phyloP scores from a whole-genome alignment of 345 rosid species.

The Citrus mangshanensis region DNA sequence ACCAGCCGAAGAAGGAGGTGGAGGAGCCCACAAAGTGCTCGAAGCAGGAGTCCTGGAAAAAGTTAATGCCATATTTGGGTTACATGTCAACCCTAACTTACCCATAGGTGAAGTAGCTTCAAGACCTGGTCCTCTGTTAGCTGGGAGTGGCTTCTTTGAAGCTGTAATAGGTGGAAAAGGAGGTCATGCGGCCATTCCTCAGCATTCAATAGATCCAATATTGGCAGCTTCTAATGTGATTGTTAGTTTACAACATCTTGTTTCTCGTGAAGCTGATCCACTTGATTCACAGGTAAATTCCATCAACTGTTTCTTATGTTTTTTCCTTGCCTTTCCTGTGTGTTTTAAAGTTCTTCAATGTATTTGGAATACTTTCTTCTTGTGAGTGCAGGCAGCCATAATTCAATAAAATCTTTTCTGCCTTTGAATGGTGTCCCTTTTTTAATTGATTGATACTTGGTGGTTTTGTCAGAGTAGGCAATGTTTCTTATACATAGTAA shows the following conservation, averaged over 20 bases:
- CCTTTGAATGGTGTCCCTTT: not conserved
- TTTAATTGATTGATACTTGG: not conserved
- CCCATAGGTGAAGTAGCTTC: constrained; percentile 58
- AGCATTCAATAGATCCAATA: constrained; percentile 71
- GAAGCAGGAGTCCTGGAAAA: constrained; percentile 62
- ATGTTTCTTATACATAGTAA: not conserved
- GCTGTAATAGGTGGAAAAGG: constrained; percentile 84
- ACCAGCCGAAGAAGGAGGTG: constrained; percentile 96
- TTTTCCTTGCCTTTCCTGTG: not conserved
- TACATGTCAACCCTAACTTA: constrained; percentile 40
- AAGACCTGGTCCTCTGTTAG: constrained; percentile 69
- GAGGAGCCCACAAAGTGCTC: constrained; percentile 69
- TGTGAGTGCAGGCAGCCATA: not conserved
- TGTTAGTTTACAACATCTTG: constrained; percentile 79
- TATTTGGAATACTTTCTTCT: not conserved
- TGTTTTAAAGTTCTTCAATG: not conserved
- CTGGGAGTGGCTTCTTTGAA: constrained; percentile 75
- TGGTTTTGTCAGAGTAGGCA: not conserved
- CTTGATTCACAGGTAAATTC: constrained; percentile 75
- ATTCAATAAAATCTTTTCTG: not conserved
- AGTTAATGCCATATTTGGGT: constrained; percentile 71
- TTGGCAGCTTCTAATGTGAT: constrained; percentile 80
- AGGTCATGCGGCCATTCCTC: constrained; percentile 91
- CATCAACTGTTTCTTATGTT: not conserved
- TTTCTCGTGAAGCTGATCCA: constrained; percentile 94